Percentiles rank a stretch among this genome's conserved stretches.
These are phyloP conservation scores for Tylopilus subfusipes DNA, from an alignment of 768 basidiomycete species.

Conservation along the genomic window DNA sequence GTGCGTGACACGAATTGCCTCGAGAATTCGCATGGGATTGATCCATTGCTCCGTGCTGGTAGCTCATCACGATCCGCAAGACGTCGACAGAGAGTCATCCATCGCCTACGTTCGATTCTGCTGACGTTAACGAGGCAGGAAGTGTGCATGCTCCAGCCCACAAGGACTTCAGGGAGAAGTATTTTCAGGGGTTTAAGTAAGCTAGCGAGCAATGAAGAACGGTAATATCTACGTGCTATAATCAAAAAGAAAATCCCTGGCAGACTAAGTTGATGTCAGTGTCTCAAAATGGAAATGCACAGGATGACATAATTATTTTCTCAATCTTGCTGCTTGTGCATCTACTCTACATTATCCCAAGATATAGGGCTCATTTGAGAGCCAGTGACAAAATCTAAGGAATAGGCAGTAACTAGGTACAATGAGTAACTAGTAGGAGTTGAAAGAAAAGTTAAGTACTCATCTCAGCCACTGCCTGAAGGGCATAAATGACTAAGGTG, in stretches of 20 bases:
- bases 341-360: too few species aligned
- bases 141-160: constrained; percentile 72
- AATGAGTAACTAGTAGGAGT: too few species aligned
- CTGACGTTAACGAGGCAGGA: constrained; percentile 6
- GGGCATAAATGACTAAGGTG: too few species aligned
- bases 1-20: constrained; percentile 43
- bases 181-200: constrained; percentile 77
- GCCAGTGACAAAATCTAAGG: too few species aligned
- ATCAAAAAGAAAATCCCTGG: too few species aligned
- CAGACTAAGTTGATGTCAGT: neutral
- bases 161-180: constrained; percentile 83
- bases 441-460: too few species aligned
- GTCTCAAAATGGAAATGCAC: too few species aligned
- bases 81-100: constrained; percentile 41
- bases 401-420: too few species aligned
- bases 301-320: too few species aligned
- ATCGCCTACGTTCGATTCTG: constrained; percentile 52
- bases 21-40: neutral
- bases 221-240: neutral
- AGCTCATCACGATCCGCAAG: constrained; percentile 93
- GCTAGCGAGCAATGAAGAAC: constrained; percentile 13
- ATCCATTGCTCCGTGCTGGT: neutral
- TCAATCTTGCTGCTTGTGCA: too few species aligned
- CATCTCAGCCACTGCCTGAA: too few species aligned
- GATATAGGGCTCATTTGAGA: too few species aligned